These are phyloP conservation scores for Phytopythium montanum DNA, from an alignment of 352 stramenopile species.

Conservation along the genomic window DNA sequence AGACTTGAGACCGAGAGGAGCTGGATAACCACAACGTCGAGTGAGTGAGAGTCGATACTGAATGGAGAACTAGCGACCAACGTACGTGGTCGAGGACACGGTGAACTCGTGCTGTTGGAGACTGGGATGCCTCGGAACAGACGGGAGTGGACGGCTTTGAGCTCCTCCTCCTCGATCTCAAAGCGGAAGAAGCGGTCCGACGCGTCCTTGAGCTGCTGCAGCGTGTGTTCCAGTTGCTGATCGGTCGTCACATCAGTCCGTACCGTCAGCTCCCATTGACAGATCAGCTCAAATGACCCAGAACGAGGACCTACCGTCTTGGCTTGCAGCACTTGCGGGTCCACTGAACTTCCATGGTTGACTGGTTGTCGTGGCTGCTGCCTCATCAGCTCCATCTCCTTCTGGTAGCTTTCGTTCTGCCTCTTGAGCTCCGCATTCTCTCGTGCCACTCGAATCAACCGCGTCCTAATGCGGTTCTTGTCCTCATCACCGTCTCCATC, in stretches of 20 bases:
- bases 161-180: constrained; percentile 92
- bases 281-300: neutral
- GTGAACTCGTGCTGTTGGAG: constrained; percentile 8
- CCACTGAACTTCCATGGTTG: neutral
- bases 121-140: constrained; percentile 37
- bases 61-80: neutral
- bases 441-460: constrained; percentile 49
- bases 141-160: constrained; percentile 63
- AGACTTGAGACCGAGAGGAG: constrained; percentile 10
- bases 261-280: neutral
- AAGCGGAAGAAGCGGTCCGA: constrained; percentile 91
- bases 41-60: neutral
- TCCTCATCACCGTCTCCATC: constrained; percentile 26
- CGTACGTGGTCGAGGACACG: constrained; percentile 28
- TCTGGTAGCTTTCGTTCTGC: constrained; percentile 51
- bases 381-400: constrained; percentile 51
- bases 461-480: constrained; percentile 18
- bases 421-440: constrained; percentile 68
- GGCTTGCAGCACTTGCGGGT: constrained; percentile 23
- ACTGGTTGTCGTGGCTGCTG: constrained; percentile 6
- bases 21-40: neutral
- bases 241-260: neutral
- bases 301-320: constrained; percentile 18
- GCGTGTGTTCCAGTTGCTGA: constrained; percentile 60
- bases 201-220: constrained; percentile 70